These are phyloP conservation scores for Tricholoma furcatifolium DNA, from an alignment of 768 basidiomycete species.

Conservation along the genomic window DNA sequence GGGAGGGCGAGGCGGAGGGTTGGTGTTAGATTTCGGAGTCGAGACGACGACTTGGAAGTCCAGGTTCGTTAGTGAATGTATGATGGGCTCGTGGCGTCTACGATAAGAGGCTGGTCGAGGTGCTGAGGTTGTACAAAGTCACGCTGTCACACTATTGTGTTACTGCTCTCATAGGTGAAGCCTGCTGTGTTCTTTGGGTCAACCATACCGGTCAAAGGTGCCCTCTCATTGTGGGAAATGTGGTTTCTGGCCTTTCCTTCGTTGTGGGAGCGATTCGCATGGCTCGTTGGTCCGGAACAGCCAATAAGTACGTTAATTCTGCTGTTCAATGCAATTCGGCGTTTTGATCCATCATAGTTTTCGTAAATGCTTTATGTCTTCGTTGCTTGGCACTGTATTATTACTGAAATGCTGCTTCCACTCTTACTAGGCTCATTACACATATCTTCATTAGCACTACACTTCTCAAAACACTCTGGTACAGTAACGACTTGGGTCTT, in stretches of 20 bases:
- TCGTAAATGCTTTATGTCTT: constrained; percentile 39
- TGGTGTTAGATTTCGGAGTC: constrained; percentile 86
- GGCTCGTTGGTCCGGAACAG: constrained; percentile 42
- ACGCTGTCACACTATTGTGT: too few relatives aligned
- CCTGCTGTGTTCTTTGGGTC: constrained; percentile 44
- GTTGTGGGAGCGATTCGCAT: constrained; percentile 43
- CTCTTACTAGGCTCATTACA: constrained; percentile 34
- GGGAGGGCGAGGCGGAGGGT: constrained; percentile 92
- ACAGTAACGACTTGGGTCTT: constrained; percentile 41
- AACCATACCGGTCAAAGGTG: constrained; percentile 38
- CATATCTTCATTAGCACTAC: constrained; percentile 43
- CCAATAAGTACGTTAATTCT: constrained; percentile 33
- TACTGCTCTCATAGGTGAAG: constrained; percentile 52
- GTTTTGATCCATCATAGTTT: background rate
- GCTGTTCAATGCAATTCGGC: background rate
- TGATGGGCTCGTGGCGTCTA: too few relatives aligned
- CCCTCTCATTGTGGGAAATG: constrained; percentile 42
- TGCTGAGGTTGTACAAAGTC: too few relatives aligned
- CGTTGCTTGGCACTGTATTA: background rate
- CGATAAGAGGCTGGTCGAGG: too few relatives aligned
- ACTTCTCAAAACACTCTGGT: constrained; percentile 16
- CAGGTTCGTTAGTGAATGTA: too few relatives aligned
- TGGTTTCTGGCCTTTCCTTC: constrained; percentile 39
- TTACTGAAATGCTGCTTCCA: background rate
- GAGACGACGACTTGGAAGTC: too few relatives aligned